Conservation (phyloP, 192 early-diverging fungal genomes). For the Mortierella antarctica region DNA sequence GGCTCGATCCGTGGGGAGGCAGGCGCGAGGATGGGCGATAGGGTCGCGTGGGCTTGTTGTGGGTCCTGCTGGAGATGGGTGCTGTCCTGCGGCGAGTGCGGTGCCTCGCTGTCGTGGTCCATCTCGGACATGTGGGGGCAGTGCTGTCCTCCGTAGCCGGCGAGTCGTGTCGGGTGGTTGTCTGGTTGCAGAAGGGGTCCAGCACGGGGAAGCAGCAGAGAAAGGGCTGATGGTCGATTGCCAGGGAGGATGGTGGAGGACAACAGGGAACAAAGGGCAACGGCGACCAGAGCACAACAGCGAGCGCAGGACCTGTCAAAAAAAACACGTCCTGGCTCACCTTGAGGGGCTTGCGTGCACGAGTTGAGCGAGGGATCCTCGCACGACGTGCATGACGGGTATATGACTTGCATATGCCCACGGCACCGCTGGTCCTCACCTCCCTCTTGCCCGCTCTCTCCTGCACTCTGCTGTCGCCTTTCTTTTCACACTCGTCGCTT, state of each 20-base stretch:
- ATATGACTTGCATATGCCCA: no score
- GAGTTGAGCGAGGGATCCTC: no score
- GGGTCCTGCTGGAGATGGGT: background rate
- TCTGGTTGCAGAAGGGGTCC: background rate
- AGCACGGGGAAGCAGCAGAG: no score
- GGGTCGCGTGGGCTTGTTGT: background rate
- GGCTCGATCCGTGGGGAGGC: no score
- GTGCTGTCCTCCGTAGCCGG: background rate
- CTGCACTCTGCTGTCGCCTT: background rate
- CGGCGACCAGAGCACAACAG: no score
- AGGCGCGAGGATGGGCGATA: no score
- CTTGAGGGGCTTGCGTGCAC: no score
- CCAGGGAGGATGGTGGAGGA: no score
- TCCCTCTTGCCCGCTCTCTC: background rate
- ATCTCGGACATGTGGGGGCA: background rate
- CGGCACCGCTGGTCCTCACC: background rate
- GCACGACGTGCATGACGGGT: no score
- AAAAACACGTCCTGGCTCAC: no score
- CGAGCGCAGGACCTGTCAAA: no score
- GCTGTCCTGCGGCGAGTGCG: background rate
- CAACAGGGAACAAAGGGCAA: no score
- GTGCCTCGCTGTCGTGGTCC: slow-evolving; percentile 1
- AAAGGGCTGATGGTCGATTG: background rate
- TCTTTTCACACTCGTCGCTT: background rate
- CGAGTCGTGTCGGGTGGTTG: background rate